Evolutionary conservation across 2,329 filamentous ascomycete genomes (phyloP), one percentile per base, ranked within the genome.

Genomic region (Podosphaera leucotricha): DNA sequence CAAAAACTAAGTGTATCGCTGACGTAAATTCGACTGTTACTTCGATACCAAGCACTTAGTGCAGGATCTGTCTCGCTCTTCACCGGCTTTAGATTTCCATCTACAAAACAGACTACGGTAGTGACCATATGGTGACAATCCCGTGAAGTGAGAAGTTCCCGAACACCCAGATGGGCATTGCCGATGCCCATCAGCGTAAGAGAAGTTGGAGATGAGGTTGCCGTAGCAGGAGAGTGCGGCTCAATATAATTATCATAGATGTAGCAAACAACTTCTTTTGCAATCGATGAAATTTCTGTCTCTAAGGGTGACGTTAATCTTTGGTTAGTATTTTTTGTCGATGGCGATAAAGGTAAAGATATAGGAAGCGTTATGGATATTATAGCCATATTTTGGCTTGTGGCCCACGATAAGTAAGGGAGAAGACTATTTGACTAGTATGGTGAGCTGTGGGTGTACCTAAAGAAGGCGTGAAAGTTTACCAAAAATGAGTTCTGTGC

Each of bases 191-290:
- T 68, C 19, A 98, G 66, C 56, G 92, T 81, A 15, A 95, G 72
- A 43, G 87, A 74, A 5, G 77, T 75, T 0, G 71, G 67, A 2
- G 78, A 70, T 43, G 77, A 76, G 26, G 81, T 67, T 15, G 39
- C 21, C 10, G 39, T 41, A 6, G 39, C 39, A 16, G 24, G 11
- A 8, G 39, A 41, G 28, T 41, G 22, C 24, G 39, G 39, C 65
- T 93, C 82, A 18, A 98, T 75, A 56, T 94, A 94, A 57, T 98
- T 98, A 53, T 94, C 86, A 90, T 90, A 98, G 13, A 98, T 65
- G 55, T 93, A 95, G 47, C 71, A 75, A 3, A 87, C 74, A 10
- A 94, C 64, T 48, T 87, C 77, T 48, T 80, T 75, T 7, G 42
- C 33, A 38, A 38, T 21, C 19, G 24, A 24, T 11, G 42, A 26